Percentiles rank a stretch among this genome's conserved stretches.
These are phyloP conservation scores for Xylaria telfairii DNA, from an alignment of 495 filamentous ascomycete species.

Conservation along the genomic window DNA sequence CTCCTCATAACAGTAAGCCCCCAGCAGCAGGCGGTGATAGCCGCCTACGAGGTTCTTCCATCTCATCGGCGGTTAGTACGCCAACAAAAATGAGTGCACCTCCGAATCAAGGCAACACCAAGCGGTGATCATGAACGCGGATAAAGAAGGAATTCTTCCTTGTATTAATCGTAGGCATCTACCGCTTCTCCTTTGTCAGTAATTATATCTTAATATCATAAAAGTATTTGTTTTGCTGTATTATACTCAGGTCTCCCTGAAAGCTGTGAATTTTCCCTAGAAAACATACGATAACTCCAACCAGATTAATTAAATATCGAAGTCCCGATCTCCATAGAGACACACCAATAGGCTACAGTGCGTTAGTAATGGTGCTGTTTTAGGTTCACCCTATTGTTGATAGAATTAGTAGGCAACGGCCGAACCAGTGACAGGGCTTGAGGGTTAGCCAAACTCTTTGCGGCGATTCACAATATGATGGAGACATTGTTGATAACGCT, in stretches of 20 bases:
- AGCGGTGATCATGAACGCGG: too few species aligned
- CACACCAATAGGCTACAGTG: neutral
- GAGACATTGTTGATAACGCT: neutral
- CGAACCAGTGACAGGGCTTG: neutral
- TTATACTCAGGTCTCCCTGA: neutral
- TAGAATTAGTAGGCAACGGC: neutral
- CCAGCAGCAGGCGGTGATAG: neutral
- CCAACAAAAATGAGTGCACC: neutral
- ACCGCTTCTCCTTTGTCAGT: neutral
- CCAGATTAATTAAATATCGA: neutral
- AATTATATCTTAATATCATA: neutral
- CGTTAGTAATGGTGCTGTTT: neutral
- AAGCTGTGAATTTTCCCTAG: neutral
- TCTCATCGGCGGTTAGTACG: neutral
- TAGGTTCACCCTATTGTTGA: neutral
- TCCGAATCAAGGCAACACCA: neutral
- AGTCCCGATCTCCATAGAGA: neutral
- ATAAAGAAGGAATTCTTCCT: too few species aligned
- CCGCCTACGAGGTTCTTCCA: neutral
- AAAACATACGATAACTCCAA: neutral
- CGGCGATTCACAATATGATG: neutral
- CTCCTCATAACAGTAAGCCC: neutral
- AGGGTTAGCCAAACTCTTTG: neutral
- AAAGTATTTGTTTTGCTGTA: neutral
- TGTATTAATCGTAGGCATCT: neutral